These are phyloP conservation scores for Clitoria ternatea DNA, from an alignment of 306 rosid genomes.

Conservation along the genomic window DNA sequence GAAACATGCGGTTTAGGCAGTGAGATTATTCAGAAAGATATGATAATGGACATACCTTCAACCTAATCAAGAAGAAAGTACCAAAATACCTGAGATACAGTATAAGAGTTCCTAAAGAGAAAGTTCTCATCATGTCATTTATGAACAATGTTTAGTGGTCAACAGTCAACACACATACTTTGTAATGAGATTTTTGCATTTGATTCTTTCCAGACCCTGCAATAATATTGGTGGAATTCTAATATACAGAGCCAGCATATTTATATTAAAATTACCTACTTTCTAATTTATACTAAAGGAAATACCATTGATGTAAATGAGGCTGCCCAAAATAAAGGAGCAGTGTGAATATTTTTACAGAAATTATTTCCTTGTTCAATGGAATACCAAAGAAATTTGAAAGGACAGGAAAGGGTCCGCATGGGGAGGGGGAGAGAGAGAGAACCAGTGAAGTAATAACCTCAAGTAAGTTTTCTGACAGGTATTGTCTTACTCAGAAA, in stretches of 20 bases:
- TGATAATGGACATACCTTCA: background rate
- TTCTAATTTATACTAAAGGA: background rate
- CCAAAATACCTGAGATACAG: background rate
- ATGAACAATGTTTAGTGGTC: background rate
- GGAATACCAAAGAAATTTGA: background rate
- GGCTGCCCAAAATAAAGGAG: background rate
- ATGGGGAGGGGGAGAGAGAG: background rate
- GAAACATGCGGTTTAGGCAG: background rate
- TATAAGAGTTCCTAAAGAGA: background rate
- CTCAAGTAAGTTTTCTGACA: background rate
- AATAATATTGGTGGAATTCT: background rate
- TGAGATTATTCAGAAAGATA: background rate
- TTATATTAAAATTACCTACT: background rate
- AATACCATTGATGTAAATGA: background rate
- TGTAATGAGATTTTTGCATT: background rate
- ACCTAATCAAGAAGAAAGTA: background rate
- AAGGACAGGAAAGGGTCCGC: background rate
- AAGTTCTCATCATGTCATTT: background rate
- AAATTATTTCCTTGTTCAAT: background rate
- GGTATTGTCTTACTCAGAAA: background rate
- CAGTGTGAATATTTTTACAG: background rate
- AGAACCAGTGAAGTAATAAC: background rate
- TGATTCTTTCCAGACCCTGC: background rate
- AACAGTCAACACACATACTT: background rate
- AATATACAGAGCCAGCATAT: background rate